Evolutionary conservation across 441 rosid genomes (phyloP), one percentile per base, ranked within the genome.

Genomic region (Theobroma grandiflorum): DNA sequence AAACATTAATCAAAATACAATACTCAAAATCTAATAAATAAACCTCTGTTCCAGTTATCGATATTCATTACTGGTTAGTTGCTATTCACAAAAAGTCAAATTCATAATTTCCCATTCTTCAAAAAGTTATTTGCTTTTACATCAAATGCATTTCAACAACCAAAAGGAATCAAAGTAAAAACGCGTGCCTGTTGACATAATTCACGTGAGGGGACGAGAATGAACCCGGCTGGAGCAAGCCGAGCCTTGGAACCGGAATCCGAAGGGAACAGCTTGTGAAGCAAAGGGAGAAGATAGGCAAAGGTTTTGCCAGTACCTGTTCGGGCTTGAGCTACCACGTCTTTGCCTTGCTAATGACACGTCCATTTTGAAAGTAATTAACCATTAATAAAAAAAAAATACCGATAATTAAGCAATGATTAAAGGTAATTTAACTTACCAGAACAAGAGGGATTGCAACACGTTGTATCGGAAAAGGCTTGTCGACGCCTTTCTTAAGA

Each of bases 301-400:
- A 95, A 85, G 2, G 99, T 95, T 87, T 95, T 96, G 16, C 99
- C 98, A 0, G 96, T 95, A 6, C 98, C 98, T 0, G 98, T 96
- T 84, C 95, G 95, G 1, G 98, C 99, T 73, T 89, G 87, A 16
- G 97, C 99, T 79, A 95, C 95, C 74, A 95, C 97, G 81, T 96
- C 99, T 78, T 96, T 93, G 8, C 98, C 99, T 89, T 91, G 91
- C 98, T 93, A 66, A 70, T 10, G 37, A 69, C 6, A 74, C 50
- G 45, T 6, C 4, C 15, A 78, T 14, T 58, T 61, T 3, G 47
- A 72, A 49, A 61, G 37, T 6, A 8, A 81, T 53, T 26, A 50
- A 67, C 68, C 37, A 57, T 26, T n/a, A 74, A 66, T 11, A 1
- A 79, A 74, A 2, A n/a, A 45, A 62, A 58, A 50, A 6, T 16